A percentile compares a stretch with the other conserved stretches of the same genome.
Conservation (phyloP, 208 protist species). For the Leishmania guyanensis region DNA sequence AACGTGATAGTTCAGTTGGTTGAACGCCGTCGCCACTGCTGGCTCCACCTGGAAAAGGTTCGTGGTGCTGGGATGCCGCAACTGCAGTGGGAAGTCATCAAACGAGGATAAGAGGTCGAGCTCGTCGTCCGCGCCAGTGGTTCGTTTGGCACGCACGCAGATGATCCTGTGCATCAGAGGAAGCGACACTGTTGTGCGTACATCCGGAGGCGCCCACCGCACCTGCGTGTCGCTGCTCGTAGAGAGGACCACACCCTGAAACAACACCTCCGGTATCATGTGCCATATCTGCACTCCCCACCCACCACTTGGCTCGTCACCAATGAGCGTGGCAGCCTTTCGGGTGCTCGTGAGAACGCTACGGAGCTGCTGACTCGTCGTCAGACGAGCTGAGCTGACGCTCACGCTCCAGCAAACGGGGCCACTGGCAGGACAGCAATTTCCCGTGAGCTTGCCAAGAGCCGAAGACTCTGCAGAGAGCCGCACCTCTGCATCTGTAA, state of each 20-base stretch:
- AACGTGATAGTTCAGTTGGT: constrained; percentile 23
- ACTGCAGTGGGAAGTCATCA: background rate
- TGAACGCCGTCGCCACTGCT: constrained; percentile 10
- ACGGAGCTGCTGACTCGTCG: constrained; percentile 14
- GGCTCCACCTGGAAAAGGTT: constrained; percentile 25
- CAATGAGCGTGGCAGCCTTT: constrained; percentile 19
- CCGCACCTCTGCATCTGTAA: constrained; percentile 11
- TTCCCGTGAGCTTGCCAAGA: background rate
- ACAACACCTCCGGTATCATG: background rate
- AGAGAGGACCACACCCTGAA: constrained; percentile 14
- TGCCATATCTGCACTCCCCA: constrained; percentile 31
- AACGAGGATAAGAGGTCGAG: background rate
- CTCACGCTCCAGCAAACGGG: constrained; percentile 9
- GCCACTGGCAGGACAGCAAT: background rate
- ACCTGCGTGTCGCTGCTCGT: background rate
- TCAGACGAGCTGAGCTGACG: constrained; percentile 3
- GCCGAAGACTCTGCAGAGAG: background rate
- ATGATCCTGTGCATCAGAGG: constrained; percentile 20
- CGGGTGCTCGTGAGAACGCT: constrained; percentile 14
- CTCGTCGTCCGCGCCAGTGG: constrained; percentile 4
- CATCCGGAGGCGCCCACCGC: constrained; percentile 10
- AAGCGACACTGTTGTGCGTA: constrained; percentile 12
- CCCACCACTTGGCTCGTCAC: constrained; percentile 1
- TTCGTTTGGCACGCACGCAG: constrained; percentile 17
- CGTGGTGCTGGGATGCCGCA: constrained; percentile 6